Percentiles rank a stretch among this genome's conserved stretches.
Conservation (phyloP, 139 green algal species). For the Coelastrella sp. region DNA sequence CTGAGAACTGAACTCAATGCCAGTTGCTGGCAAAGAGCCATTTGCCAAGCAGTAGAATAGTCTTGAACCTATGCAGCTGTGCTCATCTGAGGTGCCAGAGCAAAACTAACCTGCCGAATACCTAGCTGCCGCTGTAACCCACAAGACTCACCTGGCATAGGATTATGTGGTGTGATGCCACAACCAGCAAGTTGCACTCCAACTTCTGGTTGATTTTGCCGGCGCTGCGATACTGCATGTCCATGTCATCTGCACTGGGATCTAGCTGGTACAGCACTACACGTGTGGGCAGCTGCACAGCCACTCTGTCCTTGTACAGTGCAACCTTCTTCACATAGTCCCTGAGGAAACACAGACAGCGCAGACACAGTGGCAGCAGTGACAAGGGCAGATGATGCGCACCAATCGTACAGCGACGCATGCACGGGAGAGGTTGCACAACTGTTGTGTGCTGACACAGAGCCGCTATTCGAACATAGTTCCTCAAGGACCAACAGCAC, state of each 20-base stretch:
- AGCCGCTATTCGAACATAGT: too few species aligned
- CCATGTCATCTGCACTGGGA: slow-evolving; percentile 57
- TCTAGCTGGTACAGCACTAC: slow-evolving; percentile 87
- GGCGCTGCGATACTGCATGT: slow-evolving; percentile 74
- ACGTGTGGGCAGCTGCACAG: slow-evolving; percentile 82
- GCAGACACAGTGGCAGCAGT: neutral
- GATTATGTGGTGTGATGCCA: slow-evolving; percentile 79
- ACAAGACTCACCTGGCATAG: slow-evolving; percentile 73
- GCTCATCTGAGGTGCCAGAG: neutral
- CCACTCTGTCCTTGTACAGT: slow-evolving; percentile 86
- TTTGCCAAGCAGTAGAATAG: too few species aligned
- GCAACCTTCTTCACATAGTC: slow-evolving; percentile 90
- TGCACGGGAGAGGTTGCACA: too few species aligned
- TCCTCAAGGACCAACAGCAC: too few species aligned
- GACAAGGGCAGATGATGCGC: too few species aligned
- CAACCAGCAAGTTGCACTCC: slow-evolving; percentile 90
- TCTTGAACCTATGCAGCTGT: neutral
- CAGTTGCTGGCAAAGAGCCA: too few species aligned
- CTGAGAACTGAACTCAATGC: too few species aligned
- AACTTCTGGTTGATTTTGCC: slow-evolving; percentile 81
- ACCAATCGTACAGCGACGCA: too few species aligned
- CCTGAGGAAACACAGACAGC: slow-evolving; percentile 27
- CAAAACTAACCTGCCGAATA: too few species aligned
- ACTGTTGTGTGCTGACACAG: too few species aligned
- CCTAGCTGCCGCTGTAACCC: neutral